These are phyloP conservation scores for Paraphoma chrysanthemicola DNA, from an alignment of 2,329 filamentous ascomycete genomes.

Conservation along the genomic window DNA sequence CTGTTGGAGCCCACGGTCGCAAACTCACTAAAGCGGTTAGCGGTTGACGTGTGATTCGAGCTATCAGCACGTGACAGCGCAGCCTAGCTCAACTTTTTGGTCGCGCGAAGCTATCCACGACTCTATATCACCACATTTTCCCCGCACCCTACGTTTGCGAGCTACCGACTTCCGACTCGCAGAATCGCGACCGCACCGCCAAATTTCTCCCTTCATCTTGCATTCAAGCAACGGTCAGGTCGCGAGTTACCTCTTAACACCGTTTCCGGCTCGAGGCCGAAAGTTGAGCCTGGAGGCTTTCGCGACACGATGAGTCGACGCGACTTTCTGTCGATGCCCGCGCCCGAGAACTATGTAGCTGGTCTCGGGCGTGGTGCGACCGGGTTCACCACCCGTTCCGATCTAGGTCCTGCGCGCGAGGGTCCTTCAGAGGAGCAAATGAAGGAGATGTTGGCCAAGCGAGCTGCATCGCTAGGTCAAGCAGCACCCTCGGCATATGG, in stretches of 20 bases:
- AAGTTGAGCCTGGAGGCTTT: not conserved
- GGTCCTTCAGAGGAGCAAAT: conserved; percentile 98
- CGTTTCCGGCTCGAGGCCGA: not conserved
- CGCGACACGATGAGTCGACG: conserved; percentile 65
- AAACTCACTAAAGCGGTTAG: conserved; percentile 30
- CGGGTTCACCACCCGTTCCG: conserved; percentile 95
- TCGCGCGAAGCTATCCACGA: conserved; percentile 5
- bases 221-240: not conserved
- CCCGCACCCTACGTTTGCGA: not conserved
- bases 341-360: conserved; percentile 74
- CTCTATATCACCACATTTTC: not conserved
- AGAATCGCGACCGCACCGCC: not conserved
- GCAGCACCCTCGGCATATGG: conserved; percentile 78
- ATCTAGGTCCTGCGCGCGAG: conserved; percentile 92
- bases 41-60: not conserved
- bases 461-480: conserved; percentile 80
- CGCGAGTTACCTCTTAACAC: not conserved
- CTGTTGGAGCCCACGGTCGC: conserved; percentile 12
- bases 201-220: not conserved
- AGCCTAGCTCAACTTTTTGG: conserved; percentile 21
- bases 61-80: conserved; percentile 25
- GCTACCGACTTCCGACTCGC: not conserved
- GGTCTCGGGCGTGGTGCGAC: conserved; percentile 97
- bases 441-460: conserved; percentile 94
- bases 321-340: conserved; percentile 87